Evolutionary conservation across 2,329 filamentous ascomycete genomes (phyloP), one percentile per base, ranked within the genome.

Genomic region (Capronia americana): DNA sequence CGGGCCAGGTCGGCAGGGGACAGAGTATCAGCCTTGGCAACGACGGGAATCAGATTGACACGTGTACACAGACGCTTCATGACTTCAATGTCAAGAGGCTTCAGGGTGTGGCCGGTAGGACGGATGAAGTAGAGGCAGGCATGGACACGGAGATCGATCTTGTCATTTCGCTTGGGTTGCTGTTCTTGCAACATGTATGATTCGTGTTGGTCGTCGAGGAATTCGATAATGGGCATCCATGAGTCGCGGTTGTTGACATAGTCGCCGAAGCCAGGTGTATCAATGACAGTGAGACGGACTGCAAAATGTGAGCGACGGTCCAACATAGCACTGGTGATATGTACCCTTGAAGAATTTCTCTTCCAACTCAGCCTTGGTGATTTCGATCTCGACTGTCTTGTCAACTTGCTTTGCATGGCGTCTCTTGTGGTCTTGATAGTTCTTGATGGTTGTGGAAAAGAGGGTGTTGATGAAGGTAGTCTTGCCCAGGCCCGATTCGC

Each of bases 321-420:
- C 67, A 63, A 30, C 11, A 32, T 46, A 23, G n/a, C 6, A 24
- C 1, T 10, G 28, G 28, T 12, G 38, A 57, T 50, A 26, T 46
- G 65, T 85, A 97, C 94, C 94, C 88, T 99, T 99, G 90, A 99
- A 99, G 87, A 99, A 99, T 86, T 99, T 99, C 90, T 99, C 95
- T 84, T 99, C 95, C 71, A 99, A 85, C 85, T 99, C 95, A 67
- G 95, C 95, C 88, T 99, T 99, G 81, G 95, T 99, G 79, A 99
- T 99, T 83, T 99, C 95, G 75, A 99, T 99, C 85, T 99, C 96
- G 72, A 99, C 95, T 11, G 95, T 99, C 88, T 98, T 98, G 85
- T 99, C 95, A 74, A 98, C 88, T 86, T 99, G 95, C 89, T 99
- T 99, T 84, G 95, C 92, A 83, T 99, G 95, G 78, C 95, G 92